phyloP scores from a whole-genome alignment of 139 green algal genomes.

The Chlorella sp. region DNA sequence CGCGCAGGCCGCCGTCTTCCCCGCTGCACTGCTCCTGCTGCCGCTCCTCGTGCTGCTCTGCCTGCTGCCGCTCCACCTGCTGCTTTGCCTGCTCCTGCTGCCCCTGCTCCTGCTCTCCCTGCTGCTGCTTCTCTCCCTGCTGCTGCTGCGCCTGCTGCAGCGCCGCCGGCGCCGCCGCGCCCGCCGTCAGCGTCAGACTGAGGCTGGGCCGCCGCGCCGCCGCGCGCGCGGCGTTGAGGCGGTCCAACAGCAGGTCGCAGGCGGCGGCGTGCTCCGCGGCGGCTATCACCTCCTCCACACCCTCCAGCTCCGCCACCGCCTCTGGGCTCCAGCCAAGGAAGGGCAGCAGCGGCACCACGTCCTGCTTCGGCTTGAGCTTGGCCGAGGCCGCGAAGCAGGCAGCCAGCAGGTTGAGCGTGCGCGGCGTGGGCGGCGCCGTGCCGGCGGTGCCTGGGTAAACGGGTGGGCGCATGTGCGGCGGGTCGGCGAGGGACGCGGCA shows the following conservation, averaged over 20 bases:
- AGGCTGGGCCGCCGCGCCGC: slow-evolving; percentile 1
- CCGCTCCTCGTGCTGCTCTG: too few species aligned
- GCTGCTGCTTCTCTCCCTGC: slow-evolving; percentile 10
- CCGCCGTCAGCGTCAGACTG: slow-evolving; percentile 12
- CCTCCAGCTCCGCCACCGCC: slow-evolving; percentile 5
- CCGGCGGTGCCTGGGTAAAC: slow-evolving; percentile 7
- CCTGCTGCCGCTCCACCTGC: too few species aligned
- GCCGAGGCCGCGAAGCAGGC: slow-evolving; percentile 20
- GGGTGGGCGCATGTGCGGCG: background rate
- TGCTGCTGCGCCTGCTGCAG: too few species aligned
- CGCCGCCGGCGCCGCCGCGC: background rate
- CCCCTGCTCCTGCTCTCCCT: slow-evolving; percentile 14
- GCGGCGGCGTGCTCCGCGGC: slow-evolving; percentile 9
- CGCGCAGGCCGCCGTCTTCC: too few species aligned
- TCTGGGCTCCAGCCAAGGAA: slow-evolving; percentile 19
- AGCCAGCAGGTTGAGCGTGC: slow-evolving; percentile 26
- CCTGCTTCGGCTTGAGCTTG: background rate
- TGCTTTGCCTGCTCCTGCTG: background rate
- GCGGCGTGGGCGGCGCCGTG: background rate
- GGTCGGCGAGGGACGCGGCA: too few species aligned
- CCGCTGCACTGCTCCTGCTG: too few species aligned
- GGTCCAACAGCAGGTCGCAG: slow-evolving; percentile 6
- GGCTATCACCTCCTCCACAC: slow-evolving; percentile 22
- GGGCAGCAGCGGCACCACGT: slow-evolving; percentile 31
- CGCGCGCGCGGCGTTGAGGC: slow-evolving; percentile 16